Evolutionary conservation across 306 rosid species (phyloP), one percentile per base, ranked within the genome.

Genomic region (Lagenaria siceraria): DNA sequence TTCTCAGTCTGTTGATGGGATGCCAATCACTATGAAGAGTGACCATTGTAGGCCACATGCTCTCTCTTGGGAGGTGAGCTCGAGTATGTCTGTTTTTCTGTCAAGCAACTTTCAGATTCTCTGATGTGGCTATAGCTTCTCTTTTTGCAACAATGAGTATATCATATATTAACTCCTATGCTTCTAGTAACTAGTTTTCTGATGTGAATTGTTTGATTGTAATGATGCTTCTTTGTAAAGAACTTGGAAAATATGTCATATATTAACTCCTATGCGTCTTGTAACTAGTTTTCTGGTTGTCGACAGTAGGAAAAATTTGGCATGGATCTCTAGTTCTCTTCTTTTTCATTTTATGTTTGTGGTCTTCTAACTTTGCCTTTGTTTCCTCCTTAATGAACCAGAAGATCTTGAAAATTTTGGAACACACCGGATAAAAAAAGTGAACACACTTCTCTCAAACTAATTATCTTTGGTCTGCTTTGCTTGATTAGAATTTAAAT

Each of bases 1-100:
- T 55, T 80, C 80, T 62, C 95, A 87, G 87, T 69, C 81, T 78
- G 78, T 82, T 84, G 96, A 89, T 77, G 98, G 86, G 80, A 85
- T 78, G 55, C 89, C 97, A 18, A 76, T 89, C 83, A 87, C 87
- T 75, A 85, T 95, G 89, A 95, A 87, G 87, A 90, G 92, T 79
- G 98, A 92, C 81, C 95, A 89, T 81, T 96, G 97, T 77, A 89
- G 98, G 84, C 96, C 98, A 61, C 98, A 95, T 88, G 98, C 97
- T 85, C 90, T 95, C 79, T 95, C 98, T 56, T 95, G 98, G 98
- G 98, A 95, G 98, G 98, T 95, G 84, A 78, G 82, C 65, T 79
- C 59, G 84, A 53, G 74, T 59, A 81, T 74, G 55, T 61, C 21
- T 80, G 4, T 14, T 49, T 49, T 72, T 72, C 10, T 72, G 59